Conservation (phyloP, 2,329 filamentous ascomycete species). For the Aspergillus oerlinghausenensis region DNA sequence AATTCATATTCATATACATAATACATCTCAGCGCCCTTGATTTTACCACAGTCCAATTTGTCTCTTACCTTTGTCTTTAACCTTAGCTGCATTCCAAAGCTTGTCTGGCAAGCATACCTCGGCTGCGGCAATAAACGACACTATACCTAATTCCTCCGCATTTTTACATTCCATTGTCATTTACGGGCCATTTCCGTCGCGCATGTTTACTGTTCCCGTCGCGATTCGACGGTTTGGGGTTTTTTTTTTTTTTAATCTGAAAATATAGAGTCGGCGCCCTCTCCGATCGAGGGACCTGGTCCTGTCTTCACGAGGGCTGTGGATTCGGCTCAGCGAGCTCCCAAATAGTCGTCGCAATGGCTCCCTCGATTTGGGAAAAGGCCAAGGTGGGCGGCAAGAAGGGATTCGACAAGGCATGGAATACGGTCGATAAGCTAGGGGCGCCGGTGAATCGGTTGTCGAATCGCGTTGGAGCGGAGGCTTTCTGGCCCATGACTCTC, state of each 20-base stretch:
- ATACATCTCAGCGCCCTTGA: background rate
- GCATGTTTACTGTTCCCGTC: conserved; percentile 15
- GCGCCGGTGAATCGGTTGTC: conserved; percentile 74
- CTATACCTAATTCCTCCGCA: conserved; percentile 3
- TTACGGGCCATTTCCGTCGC: conserved; percentile 9
- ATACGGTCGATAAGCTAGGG: conserved; percentile 63
- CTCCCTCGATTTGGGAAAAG: conserved; percentile 54
- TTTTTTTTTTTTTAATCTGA: background rate
- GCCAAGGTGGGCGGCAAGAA: conserved; percentile 53
- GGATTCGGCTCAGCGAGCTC: background rate
- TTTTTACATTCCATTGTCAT: conserved; percentile 9
- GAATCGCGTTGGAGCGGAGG: conserved; percentile 75
- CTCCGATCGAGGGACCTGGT: conserved; percentile 1
- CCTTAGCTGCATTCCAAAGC: conserved; percentile 9
- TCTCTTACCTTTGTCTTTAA: conserved; percentile 1
- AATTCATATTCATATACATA: background rate
- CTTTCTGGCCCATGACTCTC: conserved; percentile 79
- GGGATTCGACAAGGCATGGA: conserved; percentile 71
- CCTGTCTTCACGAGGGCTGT: background rate
- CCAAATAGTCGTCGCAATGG: conserved; percentile 21
- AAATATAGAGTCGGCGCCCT: conserved; percentile 8
- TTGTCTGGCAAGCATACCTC: conserved; percentile 14
- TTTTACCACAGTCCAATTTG: conserved; percentile 1
- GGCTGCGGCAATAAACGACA: conserved; percentile 10
- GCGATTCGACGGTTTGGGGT: conserved; percentile 1